Percentiles rank a stretch among this genome's conserved stretches.
Conservation (phyloP, 2,329 filamentous ascomycete genomes). For the Aspergillus sp. region DNA sequence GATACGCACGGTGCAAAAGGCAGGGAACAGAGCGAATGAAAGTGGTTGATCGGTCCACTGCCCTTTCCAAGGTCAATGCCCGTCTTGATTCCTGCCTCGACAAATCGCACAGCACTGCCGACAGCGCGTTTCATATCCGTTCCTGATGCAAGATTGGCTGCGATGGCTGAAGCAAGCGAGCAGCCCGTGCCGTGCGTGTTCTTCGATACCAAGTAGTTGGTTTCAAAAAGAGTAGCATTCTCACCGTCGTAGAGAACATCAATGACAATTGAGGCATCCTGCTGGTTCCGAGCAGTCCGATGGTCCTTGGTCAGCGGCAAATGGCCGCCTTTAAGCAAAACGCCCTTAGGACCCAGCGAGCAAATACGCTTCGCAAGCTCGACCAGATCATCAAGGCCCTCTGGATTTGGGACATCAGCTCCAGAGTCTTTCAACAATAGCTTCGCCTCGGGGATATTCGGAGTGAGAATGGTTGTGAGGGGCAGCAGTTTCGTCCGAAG, state of each 20-base stretch:
- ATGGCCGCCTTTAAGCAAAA: conserved; percentile 87
- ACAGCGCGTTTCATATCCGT: conserved; percentile 43
- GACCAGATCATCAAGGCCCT: conserved; percentile 57
- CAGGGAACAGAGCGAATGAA: conserved; percentile 52
- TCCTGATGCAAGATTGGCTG: conserved; percentile 50
- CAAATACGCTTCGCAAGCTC: conserved; percentile 57
- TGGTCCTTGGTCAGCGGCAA: conserved; percentile 61
- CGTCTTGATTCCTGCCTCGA: conserved; percentile 52
- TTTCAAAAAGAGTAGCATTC: conserved; percentile 55
- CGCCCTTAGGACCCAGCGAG: conserved; percentile 62
- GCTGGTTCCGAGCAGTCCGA: conserved; percentile 47
- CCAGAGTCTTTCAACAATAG: conserved; percentile 37
- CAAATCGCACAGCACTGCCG: conserved; percentile 48
- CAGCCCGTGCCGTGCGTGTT: conserved; percentile 95
- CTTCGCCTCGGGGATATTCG: conserved; percentile 41
- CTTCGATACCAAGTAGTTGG: conserved; percentile 58
- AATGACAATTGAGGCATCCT: conserved; percentile 58
- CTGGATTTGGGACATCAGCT: conserved; percentile 36
- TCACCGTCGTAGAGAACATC: conserved; percentile 64
- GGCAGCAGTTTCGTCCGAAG: conserved; percentile 34
- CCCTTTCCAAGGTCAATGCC: conserved; percentile 49
- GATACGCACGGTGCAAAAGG: conserved; percentile 48
- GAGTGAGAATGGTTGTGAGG: conserved; percentile 38
- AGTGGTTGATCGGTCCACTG: conserved; percentile 58
- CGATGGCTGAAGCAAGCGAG: conserved; percentile 70